Conservation (phyloP, 306 rosid genomes). For the Arachis stenosperma region DNA sequence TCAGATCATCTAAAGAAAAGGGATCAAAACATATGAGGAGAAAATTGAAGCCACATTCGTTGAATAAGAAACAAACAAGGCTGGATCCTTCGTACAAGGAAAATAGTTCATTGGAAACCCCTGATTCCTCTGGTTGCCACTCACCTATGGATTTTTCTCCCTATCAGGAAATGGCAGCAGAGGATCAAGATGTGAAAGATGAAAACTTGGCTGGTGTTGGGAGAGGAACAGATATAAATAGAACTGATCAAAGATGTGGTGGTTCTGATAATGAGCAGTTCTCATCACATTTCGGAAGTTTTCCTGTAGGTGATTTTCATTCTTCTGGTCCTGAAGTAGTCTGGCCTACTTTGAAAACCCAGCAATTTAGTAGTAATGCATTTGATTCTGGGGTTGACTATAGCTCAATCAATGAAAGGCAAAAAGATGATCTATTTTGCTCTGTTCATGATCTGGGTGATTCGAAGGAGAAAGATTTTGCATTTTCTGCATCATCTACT, state of each 20-base stretch:
- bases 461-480: conserved; percentile 49
- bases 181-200: conserved; percentile 49
- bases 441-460: conserved; percentile 49
- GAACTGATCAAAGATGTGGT: conserved; percentile 39
- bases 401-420: conserved; percentile 42
- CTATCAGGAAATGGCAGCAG: conserved; percentile 57
- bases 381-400: conserved; percentile 44
- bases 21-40: conserved; percentile 56
- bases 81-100: conserved; percentile 52
- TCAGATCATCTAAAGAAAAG: conserved; percentile 57
- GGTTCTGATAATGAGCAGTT: conserved; percentile 30
- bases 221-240: conserved; percentile 29
- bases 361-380: conserved; percentile 40
- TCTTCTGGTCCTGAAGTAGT: conserved; percentile 44
- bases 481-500: conserved; percentile 64
- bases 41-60: conserved; percentile 51
- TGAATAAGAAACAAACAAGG: conserved; percentile 49
- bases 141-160: conserved; percentile 98
- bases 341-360: conserved; percentile 45
- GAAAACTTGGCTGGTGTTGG: conserved; percentile 45
- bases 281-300: conserved; percentile 30
- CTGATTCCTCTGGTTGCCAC: conserved; percentile 57
- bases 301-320: conserved; percentile 3
- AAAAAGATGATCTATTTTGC: conserved; percentile 41
- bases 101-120: conserved; percentile 49